Percentiles rank a stretch among this genome's conserved stretches.
phyloP scores from a whole-genome alignment of 2,329 filamentous ascomycete species.

The Huntiella savannae region DNA sequence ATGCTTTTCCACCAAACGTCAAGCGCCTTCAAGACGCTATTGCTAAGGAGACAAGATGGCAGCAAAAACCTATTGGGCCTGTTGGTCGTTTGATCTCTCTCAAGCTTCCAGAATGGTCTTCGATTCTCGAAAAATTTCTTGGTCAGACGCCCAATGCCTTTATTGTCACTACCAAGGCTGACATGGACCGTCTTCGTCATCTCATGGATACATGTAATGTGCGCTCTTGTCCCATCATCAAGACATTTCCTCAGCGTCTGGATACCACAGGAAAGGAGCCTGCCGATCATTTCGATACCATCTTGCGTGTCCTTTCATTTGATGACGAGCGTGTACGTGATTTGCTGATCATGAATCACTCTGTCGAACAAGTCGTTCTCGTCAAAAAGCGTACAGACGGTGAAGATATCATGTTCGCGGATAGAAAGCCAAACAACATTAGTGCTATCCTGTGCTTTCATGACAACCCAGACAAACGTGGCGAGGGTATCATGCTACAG shows the following conservation, averaged over 20 bases:
- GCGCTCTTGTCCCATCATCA: slow-evolving; percentile 38
- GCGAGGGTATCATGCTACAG: slow-evolving; percentile 31
- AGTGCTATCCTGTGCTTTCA: slow-evolving; percentile 51
- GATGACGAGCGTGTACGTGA: slow-evolving; percentile 62
- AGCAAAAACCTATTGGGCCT: slow-evolving; percentile 59
- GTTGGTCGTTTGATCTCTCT: slow-evolving; percentile 63
- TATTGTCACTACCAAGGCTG: slow-evolving; percentile 57
- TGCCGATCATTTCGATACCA: slow-evolving; percentile 51
- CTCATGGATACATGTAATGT: slow-evolving; percentile 41
- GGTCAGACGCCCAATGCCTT: slow-evolving; percentile 57
- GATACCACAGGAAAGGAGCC: slow-evolving; percentile 55
- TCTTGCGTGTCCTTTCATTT: slow-evolving; percentile 63
- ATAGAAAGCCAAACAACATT: slow-evolving; percentile 45
- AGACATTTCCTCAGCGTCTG: slow-evolving; percentile 36
- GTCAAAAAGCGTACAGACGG: slow-evolving; percentile 50
- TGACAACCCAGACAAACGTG: slow-evolving; percentile 28
- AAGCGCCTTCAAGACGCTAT: slow-evolving; percentile 48
- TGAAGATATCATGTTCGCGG: slow-evolving; percentile 46
- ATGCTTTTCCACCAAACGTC: slow-evolving; percentile 46
- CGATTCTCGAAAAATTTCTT: slow-evolving; percentile 59
- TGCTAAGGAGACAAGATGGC: slow-evolving; percentile 47
- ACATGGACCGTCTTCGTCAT: slow-evolving; percentile 47
- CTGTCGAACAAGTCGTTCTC: slow-evolving; percentile 69
- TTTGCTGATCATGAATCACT: slow-evolving; percentile 63
- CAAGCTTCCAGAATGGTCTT: slow-evolving; percentile 62